Evolutionary conservation across 1,284 basidiomycete species (phyloP).

Genomic region (Ceratorhiza oryzae-sativae): DNA sequence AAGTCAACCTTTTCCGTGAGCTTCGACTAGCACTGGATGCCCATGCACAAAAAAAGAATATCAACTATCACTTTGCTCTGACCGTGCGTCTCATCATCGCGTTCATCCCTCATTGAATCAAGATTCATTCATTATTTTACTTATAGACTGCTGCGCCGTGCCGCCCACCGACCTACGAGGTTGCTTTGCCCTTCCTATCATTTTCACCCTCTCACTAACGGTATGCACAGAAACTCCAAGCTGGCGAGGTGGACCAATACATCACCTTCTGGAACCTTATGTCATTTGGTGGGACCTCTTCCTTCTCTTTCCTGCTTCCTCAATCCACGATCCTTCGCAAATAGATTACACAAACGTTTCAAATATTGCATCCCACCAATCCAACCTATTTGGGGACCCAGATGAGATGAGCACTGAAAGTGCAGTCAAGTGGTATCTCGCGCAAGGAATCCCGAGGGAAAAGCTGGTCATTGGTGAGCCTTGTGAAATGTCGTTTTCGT

Average conservation of each 20-base stretch:
- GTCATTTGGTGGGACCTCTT: constrained; percentile 64
- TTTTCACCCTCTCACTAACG: too few species aligned
- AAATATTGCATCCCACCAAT: constrained; percentile 83
- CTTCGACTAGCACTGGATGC: constrained; percentile 72
- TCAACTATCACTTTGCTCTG: constrained; percentile 70
- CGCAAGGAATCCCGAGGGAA: constrained; percentile 72
- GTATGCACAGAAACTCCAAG: constrained; percentile 61
- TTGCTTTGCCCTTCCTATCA: background rate
- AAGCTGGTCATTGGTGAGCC: constrained; percentile 80
- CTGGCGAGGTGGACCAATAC: constrained; percentile 83
- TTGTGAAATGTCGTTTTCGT: too few species aligned
- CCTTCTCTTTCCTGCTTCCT: background rate
- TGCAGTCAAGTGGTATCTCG: constrained; percentile 77
- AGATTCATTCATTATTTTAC: background rate
- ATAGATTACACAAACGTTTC: too few species aligned
- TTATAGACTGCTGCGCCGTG: constrained; percentile 88
- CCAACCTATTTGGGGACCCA: constrained; percentile 75
- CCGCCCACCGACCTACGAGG: constrained; percentile 82
- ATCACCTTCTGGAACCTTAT: constrained; percentile 99
- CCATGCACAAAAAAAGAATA: constrained; percentile 66
- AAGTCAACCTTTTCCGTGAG: constrained; percentile 74
- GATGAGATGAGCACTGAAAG: constrained; percentile 65
- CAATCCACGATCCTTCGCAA: background rate
- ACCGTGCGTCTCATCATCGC: constrained; percentile 61
- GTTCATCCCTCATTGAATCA: background rate